Base-by-base conservation (phyloP, 78 protist genomes). In the Isochrysis galbana region DNA sequence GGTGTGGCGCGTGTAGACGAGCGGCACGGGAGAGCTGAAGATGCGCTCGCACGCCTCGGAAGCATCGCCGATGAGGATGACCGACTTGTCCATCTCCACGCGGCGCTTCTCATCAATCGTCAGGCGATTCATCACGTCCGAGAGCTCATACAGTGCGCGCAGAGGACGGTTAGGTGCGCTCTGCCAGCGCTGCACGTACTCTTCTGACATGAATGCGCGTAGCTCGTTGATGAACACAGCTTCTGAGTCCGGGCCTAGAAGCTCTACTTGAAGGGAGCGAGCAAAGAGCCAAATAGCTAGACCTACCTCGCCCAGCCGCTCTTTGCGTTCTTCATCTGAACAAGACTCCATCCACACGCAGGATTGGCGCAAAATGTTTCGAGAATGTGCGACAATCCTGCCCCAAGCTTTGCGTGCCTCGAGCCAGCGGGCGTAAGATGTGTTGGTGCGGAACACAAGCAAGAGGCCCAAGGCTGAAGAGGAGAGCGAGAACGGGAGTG, bases 1-100 rank as follows among this genome's bases (percentile, higher is more conserved):
- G 5, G 87, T 78, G 51, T 78, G 87, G 51, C 87, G 87, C 87
- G 87, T 78, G 51, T 78, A 78, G 23, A 78, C 87, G 34, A 78
- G 51, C 51, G 87, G 87, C 29, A 51, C 61, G 7, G 61, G 61
- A 14, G 7, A 19, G 61, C 29, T 14, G 61, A 51, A 51, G 61
- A 78, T 42, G 87, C 87, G 87, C 87, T 78, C 87, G 87, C 45
- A 38, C 46, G 83, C 14, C 23, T 22, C 83, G 46, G 11, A 19
- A 11, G 14, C 25, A 26, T 74, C 83, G 83, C 7, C 72, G 72
- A 70, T 5, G n/a, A 4, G 42, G 45, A 74, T 4, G 32, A 34
- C 0, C 46, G 83, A 61, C 72, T 61, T 61, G 72, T 61, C 72
- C 72, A 74, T 34, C 46, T 22, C 46, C n/a, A 19, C 83, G 45